These are phyloP conservation scores for Acanthamoeba culbertsoni DNA, from an alignment of 208 protist genomes.

Conservation along the genomic window DNA sequence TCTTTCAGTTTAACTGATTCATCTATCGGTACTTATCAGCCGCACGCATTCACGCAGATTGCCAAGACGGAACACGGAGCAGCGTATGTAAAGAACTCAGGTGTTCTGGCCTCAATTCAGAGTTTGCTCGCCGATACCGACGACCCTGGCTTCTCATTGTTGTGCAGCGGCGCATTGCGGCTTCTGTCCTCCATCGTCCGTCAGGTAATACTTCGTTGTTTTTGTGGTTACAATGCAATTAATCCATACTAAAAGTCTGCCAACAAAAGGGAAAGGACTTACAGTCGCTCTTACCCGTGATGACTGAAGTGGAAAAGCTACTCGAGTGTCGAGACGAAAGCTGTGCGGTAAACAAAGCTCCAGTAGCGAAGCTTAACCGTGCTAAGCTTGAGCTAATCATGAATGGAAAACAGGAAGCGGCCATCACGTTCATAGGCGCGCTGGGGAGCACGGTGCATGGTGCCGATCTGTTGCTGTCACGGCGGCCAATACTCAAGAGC, in stretches of 20 bases:
- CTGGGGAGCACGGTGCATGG: background rate
- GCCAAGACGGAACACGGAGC: background rate
- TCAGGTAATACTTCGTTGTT: background rate
- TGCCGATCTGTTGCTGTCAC: background rate
- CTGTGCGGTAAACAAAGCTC: background rate
- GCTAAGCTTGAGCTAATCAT: background rate
- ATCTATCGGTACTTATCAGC: background rate
- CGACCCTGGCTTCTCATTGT: constrained; percentile 1
- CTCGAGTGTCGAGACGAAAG: background rate
- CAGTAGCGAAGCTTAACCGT: background rate
- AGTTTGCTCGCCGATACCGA: background rate
- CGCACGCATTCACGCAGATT: background rate
- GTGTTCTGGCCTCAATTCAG: background rate
- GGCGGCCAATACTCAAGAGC: background rate
- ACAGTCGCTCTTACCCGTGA: background rate
- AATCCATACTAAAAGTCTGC: background rate
- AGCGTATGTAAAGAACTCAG: background rate
- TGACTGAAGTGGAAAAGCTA: background rate
- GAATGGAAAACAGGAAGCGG: constrained; percentile 8
- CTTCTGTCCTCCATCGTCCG: background rate
- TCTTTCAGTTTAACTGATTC: background rate
- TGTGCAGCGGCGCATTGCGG: background rate
- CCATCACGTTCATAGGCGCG: background rate
- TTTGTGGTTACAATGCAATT: no score
- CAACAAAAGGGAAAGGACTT: background rate